Evolutionary conservation across 2,329 filamentous ascomycete genomes (phyloP), one percentile per base, ranked within the genome.

Genomic region (Rachicladosporium sp.): DNA sequence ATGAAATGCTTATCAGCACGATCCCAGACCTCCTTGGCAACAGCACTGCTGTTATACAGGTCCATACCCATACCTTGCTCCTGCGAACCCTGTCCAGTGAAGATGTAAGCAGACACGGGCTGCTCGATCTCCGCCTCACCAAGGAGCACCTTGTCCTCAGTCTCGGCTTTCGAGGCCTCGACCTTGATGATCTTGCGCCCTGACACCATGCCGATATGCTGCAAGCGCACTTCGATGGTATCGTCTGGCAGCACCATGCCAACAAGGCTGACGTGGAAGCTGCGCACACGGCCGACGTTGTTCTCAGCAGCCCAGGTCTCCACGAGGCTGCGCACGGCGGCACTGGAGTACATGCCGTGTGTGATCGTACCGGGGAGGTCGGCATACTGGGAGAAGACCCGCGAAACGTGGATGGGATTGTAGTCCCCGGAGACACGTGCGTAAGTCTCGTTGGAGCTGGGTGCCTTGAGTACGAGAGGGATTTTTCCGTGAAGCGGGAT

Each of bases 1-100:
- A 96, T 79, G 61, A 98, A 89, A 62, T 98, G 93, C 65, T 85
- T 93, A 67, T 98, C 91, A 37, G 91, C 93, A 44, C 87, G 79
- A 61, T 95, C 91, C 91, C 91, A 98, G 37, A 98, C 91, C 54
- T 94, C 89, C 68, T 87, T 88, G 46, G 91, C 93, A 12, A 98
- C 91, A 30, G 81, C 70, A 60, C 91, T 96, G 71, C 81, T 93
- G 55, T 74, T 82, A 62, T 98, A 98, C 37, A 98, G 73, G 57
- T 96, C 91, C 91, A 98, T 98, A 65, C 91, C 91, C 91, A 98
- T 98, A 46, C 91, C 91, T 63, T 98, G 91, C 64, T 98, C 91
- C 64, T 98, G 93, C 37, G 88, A 95, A 53, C 91, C 91, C 64
- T 98, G 91, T 41, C 91, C 91, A 47, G 93, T 98, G 65, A 98